Base-by-base conservation (phyloP, 129 eudicot genomes). In the Ambrosia artemisiifolia region DNA sequence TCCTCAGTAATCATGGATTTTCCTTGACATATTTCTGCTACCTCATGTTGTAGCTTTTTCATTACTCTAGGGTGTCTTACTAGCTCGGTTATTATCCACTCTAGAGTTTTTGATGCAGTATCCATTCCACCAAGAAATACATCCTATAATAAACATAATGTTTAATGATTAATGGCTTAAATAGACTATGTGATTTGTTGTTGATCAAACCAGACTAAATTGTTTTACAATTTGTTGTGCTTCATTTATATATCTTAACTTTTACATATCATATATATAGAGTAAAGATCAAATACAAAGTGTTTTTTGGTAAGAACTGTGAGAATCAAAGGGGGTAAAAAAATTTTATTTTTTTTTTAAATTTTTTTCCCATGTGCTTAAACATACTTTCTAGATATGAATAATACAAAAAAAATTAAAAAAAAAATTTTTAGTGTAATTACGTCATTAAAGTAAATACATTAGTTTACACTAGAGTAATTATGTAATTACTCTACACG, bases 101-200 rank as follows among this genome's bases (percentile, higher is more conserved):
- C 63, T 57, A 57, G 63, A 28, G 36, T 57, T 11, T 57, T 57
- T 28, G 63, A 57, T 57, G 63, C 36, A 28, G 63, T 57, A 11
- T 57, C 38, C 38, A 57, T 57, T 56, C 63, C 63, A 11, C 34
- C 63, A 57, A 57, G 63, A 57, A 57, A 57, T 57, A 57, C 38
- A 57, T 57, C 63, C 63, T 57, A 3, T 20, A 4, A 57, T 24
- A 57, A 24, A 19, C 24, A 20, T 1, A 20, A 9, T 20, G 10
- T 19, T 20, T 19, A 19, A 7, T 55, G n/a, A n/a, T n/a, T n/a
- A n/a, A n/a, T n/a, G 24, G 7, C n/a, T 51, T 51, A 14, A 7
- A 51, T 24, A 14, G n/a, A n/a, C n/a, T 7, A 50, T 5, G 17
- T 9, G 8, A 6, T 24, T 9, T 20, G 63, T 55, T 55, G 19